Evolutionary conservation across 108 stramenopile genomes (phyloP), one percentile per base, ranked within the genome.

Genomic region (Thalassiosira profunda): DNA sequence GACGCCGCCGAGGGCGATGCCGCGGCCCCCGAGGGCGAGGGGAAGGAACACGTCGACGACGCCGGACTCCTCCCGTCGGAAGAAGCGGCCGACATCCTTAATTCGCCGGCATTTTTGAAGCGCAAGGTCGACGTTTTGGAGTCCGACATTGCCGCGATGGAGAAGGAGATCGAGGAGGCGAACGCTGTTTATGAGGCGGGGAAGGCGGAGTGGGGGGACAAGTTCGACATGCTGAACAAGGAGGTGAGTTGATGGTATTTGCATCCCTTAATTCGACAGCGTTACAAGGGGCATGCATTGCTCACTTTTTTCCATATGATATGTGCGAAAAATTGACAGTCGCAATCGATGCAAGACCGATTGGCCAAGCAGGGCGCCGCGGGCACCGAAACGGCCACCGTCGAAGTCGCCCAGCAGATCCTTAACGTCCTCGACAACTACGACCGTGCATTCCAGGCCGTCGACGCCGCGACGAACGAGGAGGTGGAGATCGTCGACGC

Each of bases 161-260:
- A 92, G 21, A 67, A 69, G 52, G 78, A 83, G 28, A 72, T 91
- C 15, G 85, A 63, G 14, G 86, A 75, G 48, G 81, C 87, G 21
- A 79, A 81, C 54, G 83, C 74, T 24, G 76, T 66, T 17, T 42
- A 80, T 30, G 72, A 79, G 49, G 81, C 47, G 40, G 88, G 80
- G 17, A 91, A 92, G 61, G 88, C 58, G 11, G 94, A 95, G 79
- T 95, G 94, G 94, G 88, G 85, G 38, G 68, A 76, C 36, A 84
- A 93, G 59, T 58, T 93, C 44, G 87, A 85, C 18, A 54, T 60
- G 12, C 46, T 93, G 44, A 56, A 72, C 43, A 60, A 38, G 53
- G 92, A 93, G 84, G 88, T 89, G 51, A 69, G 85, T 67, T 21
- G 11, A n/a, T n/a, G 2, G 17, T 37, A 30, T 65, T n/a, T 31